Conservation (phyloP, 1,284 basidiomycete genomes). For the Moesziomyces globuligerus region DNA sequence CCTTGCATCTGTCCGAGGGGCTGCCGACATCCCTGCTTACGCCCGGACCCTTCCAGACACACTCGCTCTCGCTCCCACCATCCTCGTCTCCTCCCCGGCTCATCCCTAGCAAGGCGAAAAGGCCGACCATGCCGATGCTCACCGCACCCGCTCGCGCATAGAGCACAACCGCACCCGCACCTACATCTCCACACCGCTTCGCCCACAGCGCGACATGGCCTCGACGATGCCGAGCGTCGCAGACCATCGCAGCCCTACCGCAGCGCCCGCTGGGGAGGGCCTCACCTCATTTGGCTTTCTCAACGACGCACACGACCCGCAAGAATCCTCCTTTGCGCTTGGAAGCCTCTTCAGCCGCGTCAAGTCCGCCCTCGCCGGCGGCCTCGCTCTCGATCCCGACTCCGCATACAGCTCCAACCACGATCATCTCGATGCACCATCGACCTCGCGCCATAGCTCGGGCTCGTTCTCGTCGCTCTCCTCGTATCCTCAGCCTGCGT, state of each 20-base stretch:
- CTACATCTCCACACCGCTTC: too few relatives aligned
- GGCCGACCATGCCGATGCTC: background rate
- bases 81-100: background rate
- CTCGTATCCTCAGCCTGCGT: slow-evolving; percentile 1
- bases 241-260: slow-evolving; percentile 2
- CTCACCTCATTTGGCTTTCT: slow-evolving; percentile 61
- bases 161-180: background rate
- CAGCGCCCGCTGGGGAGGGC: slow-evolving; percentile 9
- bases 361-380: slow-evolving; percentile 51
- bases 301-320: slow-evolving; percentile 49
- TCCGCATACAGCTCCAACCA: background rate
- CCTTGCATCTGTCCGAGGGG: too few relatives aligned
- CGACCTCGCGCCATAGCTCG: slow-evolving; percentile 23
- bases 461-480: slow-evolving; percentile 19
- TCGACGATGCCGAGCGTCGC: slow-evolving; percentile 6
- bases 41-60: slow-evolving; percentile 10
- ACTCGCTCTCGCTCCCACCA: background rate
- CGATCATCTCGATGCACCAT: slow-evolving; percentile 3
- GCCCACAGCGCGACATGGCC: background rate
- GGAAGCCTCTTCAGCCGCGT: slow-evolving; percentile 59
- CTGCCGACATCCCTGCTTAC: slow-evolving; percentile 1
- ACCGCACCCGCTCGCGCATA: background rate
- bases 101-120: background rate
- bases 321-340: slow-evolving; percentile 52
- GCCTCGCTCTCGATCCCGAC: slow-evolving; percentile 7